phyloP scores from a whole-genome alignment of 1,284 basidiomycete genomes.

The Albatrellus sp. region DNA sequence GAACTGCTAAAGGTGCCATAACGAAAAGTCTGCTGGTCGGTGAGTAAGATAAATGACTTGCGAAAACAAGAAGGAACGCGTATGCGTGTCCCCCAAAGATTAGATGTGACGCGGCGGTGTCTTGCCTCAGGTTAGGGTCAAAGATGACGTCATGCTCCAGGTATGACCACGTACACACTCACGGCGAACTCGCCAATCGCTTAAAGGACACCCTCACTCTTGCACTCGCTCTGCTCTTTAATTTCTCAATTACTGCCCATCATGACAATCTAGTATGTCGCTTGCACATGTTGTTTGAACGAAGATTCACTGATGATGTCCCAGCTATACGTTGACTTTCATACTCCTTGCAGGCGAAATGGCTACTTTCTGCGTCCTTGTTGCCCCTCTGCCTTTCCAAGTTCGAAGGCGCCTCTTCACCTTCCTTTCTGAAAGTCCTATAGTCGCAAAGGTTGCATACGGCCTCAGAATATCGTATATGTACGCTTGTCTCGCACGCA shows the following conservation, averaged over 20 bases:
- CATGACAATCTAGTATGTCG: slow-evolving; percentile 63
- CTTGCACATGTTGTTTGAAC: not conserved
- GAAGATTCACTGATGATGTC: not conserved
- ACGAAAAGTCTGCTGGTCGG: slow-evolving; percentile 1
- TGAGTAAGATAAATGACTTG: slow-evolving; percentile 7
- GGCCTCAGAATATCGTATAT: slow-evolving; percentile 92
- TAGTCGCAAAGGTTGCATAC: slow-evolving; percentile 67
- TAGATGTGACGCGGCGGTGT: slow-evolving; percentile 2
- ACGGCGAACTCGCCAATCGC: not conserved
- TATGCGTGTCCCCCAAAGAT: not conserved
- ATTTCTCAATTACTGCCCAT: slow-evolving; percentile 9
- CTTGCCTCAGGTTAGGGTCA: not conserved
- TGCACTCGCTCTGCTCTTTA: not conserved
- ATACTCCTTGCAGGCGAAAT: slow-evolving; percentile 69
- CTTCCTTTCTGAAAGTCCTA: slow-evolving; percentile 60
- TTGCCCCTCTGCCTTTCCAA: slow-evolving; percentile 68
- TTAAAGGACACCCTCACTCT: not conserved
- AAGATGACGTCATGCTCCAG: slow-evolving; percentile 1
- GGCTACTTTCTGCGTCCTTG: slow-evolving; percentile 62
- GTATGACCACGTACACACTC: not conserved
- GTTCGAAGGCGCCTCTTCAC: slow-evolving; percentile 61
- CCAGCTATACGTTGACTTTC: slow-evolving; percentile 67
- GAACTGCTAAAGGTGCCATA: slow-evolving; percentile 61
- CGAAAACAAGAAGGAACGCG: slow-evolving; percentile 4
- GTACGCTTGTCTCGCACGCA: slow-evolving; percentile 28